These are phyloP conservation scores for Zygotorulaspora mrakii DNA, from an alignment of 1,139 yeast genomes.

Conservation along the genomic window DNA sequence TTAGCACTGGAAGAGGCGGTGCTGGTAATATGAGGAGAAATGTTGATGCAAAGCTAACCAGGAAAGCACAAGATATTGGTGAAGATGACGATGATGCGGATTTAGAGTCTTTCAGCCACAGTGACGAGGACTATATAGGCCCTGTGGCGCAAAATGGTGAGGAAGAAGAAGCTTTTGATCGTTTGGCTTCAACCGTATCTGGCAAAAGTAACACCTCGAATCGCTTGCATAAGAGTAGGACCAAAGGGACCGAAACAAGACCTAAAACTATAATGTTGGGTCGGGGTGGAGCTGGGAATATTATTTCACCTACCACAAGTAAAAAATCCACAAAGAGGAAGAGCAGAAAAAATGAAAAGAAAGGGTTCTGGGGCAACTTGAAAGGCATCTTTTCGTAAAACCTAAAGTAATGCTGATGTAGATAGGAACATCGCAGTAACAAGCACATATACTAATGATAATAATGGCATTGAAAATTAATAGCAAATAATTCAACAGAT, in stretches of 20 bases:
- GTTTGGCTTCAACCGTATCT: not conserved
- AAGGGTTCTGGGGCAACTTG: constrained; percentile 14
- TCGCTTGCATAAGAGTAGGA: constrained; percentile 5
- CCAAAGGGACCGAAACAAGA: constrained; percentile 16
- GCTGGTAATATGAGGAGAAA: constrained; percentile 73
- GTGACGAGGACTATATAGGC: constrained; percentile 14
- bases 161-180: constrained; percentile 6
- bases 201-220: constrained; percentile 2
- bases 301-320: constrained; percentile 38
- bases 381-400: constrained; percentile 12
- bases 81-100: constrained; percentile 33
- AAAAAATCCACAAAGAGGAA: constrained; percentile 17
- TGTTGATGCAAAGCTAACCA: constrained; percentile 55
- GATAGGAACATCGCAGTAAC: too few relatives aligned
- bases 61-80: constrained; percentile 71
- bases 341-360: constrained; percentile 3
- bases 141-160: constrained; percentile 17
- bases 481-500: too few relatives aligned
- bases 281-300: constrained; percentile 43
- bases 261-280: constrained; percentile 39
- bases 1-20: constrained; percentile 79
- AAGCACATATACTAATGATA: too few relatives aligned
- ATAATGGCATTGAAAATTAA: too few relatives aligned
- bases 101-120: constrained; percentile 8
- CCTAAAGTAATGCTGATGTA: too few relatives aligned